These are phyloP conservation scores for Aspergillus sp. DNA, from an alignment of 2,329 filamentous ascomycete genomes.

Conservation along the genomic window DNA sequence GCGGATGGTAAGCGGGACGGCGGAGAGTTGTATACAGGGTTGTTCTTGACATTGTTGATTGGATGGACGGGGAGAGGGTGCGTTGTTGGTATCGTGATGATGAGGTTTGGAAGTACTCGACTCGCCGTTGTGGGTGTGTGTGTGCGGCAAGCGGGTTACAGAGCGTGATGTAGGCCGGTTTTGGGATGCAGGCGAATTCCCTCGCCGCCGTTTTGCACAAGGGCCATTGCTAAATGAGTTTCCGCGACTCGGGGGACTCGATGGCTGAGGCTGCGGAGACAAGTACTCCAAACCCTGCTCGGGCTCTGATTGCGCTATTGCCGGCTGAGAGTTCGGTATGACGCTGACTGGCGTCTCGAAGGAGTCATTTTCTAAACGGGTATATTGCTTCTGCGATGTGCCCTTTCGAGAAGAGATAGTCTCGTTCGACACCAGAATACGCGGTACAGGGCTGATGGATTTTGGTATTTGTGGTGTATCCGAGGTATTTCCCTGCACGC, in stretches of 20 bases:
- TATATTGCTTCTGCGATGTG: not conserved
- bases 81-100: slow-evolving; percentile 3
- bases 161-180: not conserved
- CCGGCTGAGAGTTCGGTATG: slow-evolving; percentile 33
- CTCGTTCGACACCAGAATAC: not conserved
- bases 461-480: too few species aligned
- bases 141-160: not conserved
- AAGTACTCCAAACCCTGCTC: not conserved
- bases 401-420: not conserved
- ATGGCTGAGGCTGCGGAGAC: not conserved
- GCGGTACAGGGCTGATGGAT: too few species aligned
- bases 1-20: slow-evolving; percentile 5
- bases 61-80: not conserved
- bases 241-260: too few species aligned
- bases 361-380: slow-evolving; percentile 9
- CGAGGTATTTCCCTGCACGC: too few species aligned
- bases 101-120: too few species aligned
- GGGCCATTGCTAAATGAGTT: not conserved
- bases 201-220: slow-evolving; percentile 8
- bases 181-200: slow-evolving; percentile 1
- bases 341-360: slow-evolving; percentile 28
- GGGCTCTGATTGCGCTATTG: slow-evolving; percentile 3
- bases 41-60: not conserved
- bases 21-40: too few species aligned
- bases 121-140: not conserved